Evolutionary conservation across 2,329 filamentous ascomycete species (phyloP).

Genomic region (Neofusicoccum sp.): DNA sequence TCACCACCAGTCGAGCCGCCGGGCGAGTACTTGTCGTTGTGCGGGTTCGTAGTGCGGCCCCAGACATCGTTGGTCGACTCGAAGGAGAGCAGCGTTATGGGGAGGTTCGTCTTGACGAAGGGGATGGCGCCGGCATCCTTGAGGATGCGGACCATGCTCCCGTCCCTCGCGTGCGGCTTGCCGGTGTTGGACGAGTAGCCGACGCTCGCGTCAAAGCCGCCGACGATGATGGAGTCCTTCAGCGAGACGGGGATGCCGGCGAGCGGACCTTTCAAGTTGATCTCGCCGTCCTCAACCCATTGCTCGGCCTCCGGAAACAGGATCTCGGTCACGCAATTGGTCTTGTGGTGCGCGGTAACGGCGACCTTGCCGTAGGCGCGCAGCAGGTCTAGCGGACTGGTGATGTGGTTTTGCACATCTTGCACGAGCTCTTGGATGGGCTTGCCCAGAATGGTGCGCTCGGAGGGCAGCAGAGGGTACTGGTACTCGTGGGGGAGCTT

Average conservation of each 20-base stretch:
- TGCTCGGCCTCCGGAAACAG: constrained; percentile 76
- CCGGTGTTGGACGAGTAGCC: constrained; percentile 75
- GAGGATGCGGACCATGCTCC: constrained; percentile 71
- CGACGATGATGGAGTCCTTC: constrained; percentile 76
- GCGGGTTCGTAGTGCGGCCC: constrained; percentile 81
- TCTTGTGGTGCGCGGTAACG: constrained; percentile 78
- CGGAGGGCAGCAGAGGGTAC: constrained; percentile 63
- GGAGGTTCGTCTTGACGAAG: constrained; percentile 90
- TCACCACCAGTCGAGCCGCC: constrained; percentile 90
- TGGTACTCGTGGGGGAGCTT: constrained; percentile 68
- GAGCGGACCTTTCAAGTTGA: constrained; percentile 78
- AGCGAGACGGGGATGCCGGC: constrained; percentile 85
- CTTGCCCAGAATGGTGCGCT: constrained; percentile 69
- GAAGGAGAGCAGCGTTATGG: constrained; percentile 83
- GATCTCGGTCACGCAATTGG: constrained; percentile 88
- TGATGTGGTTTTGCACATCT: constrained; percentile 70
- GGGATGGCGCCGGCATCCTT: constrained; percentile 87
- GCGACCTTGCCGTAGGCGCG: constrained; percentile 85
- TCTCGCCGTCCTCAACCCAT: constrained; percentile 62
- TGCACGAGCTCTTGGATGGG: constrained; percentile 78
- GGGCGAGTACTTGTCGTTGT: constrained; percentile 80
- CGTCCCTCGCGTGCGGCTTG: constrained; percentile 69
- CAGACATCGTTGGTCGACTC: constrained; percentile 80
- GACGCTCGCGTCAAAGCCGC: constrained; percentile 79
- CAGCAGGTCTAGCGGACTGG: constrained; percentile 73